phyloP scores from a whole-genome alignment of 2,329 filamentous ascomycete genomes.

The Aspergillus sp. region DNA sequence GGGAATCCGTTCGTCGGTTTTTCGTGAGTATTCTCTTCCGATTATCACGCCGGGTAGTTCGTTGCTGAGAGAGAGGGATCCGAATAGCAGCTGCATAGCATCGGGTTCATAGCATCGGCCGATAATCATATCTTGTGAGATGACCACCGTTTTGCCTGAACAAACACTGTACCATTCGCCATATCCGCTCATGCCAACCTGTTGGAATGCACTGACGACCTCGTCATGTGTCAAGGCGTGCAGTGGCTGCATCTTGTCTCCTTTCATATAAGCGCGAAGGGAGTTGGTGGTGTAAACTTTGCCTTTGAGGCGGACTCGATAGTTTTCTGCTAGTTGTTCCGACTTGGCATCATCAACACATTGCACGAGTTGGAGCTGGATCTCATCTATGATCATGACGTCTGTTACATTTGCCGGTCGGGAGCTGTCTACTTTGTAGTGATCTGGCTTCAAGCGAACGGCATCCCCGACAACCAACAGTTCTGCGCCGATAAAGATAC shows the following conservation, averaged over 20 bases:
- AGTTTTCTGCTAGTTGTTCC: conserved; percentile 42
- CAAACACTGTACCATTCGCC: conserved; percentile 50
- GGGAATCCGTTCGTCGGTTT: conserved; percentile 46
- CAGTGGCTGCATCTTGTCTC: conserved; percentile 12
- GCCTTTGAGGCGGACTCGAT: conserved; percentile 46
- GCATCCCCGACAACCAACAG: conserved; percentile 51
- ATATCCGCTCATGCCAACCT: conserved; percentile 41
- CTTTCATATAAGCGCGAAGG: conserved; percentile 16
- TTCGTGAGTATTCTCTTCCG: conserved; percentile 44
- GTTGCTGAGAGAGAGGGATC: conserved; percentile 31
- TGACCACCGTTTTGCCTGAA: conserved; percentile 34
- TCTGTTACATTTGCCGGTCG: conserved; percentile 38
- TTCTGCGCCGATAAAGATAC: conserved; percentile 55
- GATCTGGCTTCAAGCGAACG: conserved; percentile 45
- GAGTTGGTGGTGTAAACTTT: conserved; percentile 41
- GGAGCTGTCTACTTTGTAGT: conserved; percentile 10
- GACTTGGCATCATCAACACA: conserved; percentile 46
- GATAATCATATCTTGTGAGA: conserved; percentile 50
- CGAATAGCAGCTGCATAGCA: conserved; percentile 44
- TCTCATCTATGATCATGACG: conserved; percentile 50
- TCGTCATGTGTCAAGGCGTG: conserved; percentile 26
- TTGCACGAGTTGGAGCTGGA: conserved; percentile 46
- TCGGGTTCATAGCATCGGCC: conserved; percentile 52
- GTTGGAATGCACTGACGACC: conserved; percentile 30
- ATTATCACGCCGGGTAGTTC: conserved; percentile 45